A percentile compares a stretch with the other conserved stretches of the same genome.
Conservation (phyloP, 2,329 filamentous ascomycete genomes). For the Clarireedia homoeocarpa region DNA sequence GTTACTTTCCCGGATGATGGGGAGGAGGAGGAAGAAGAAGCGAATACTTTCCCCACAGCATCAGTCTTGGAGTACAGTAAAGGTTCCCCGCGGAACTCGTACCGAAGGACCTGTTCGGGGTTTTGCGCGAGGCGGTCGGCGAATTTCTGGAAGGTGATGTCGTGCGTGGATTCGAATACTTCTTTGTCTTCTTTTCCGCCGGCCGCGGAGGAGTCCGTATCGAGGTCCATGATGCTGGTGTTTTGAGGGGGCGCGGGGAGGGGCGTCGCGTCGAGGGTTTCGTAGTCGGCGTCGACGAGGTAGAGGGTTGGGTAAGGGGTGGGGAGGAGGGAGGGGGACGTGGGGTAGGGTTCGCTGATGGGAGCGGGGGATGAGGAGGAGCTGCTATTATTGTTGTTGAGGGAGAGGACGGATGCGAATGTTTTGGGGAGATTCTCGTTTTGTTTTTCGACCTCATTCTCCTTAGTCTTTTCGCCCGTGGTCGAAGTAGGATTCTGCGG, state of each 20-base stretch:
- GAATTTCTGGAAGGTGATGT: slow-evolving; percentile 72
- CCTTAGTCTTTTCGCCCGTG: slow-evolving; percentile 4
- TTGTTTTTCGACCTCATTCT: background rate
- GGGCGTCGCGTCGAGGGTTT: slow-evolving; percentile 61
- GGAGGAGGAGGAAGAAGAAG: background rate
- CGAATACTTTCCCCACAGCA: slow-evolving; percentile 58
- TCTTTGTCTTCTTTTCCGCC: slow-evolving; percentile 56
- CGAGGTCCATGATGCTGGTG: slow-evolving; percentile 37
- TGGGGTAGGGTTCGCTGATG: slow-evolving; percentile 68
- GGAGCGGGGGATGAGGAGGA: slow-evolving; percentile 25
- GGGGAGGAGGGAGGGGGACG: slow-evolving; percentile 51
- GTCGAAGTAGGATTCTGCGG: slow-evolving; percentile 27
- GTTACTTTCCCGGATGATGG: slow-evolving; percentile 13
- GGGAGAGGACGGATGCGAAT: slow-evolving; percentile 69
- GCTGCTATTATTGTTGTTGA: slow-evolving; percentile 44
- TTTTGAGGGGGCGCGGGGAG: slow-evolving; percentile 41
- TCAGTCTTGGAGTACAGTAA: slow-evolving; percentile 78
- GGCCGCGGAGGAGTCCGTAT: slow-evolving; percentile 34
- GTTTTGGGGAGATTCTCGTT: slow-evolving; percentile 43
- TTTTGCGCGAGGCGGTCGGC: slow-evolving; percentile 72
- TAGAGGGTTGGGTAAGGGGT: slow-evolving; percentile 67
- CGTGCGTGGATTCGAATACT: slow-evolving; percentile 66
- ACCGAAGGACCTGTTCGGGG: slow-evolving; percentile 73
- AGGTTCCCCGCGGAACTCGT: slow-evolving; percentile 66
- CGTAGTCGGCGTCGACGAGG: slow-evolving; percentile 83